These are phyloP conservation scores for Moricandia arvensis DNA, from an alignment of 345 rosid species.

Conservation along the genomic window DNA sequence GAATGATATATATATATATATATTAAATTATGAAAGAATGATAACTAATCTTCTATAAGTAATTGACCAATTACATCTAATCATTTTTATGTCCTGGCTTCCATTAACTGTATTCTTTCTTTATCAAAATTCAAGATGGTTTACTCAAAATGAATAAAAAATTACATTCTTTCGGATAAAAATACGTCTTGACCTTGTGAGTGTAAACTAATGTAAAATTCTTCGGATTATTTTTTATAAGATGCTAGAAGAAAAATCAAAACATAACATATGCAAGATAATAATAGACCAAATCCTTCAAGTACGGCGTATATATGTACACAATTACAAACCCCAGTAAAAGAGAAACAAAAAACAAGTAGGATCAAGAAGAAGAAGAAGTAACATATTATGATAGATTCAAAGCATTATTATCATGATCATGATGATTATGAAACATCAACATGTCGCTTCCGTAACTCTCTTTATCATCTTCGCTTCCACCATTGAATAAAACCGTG, in stretches of 20 bases:
- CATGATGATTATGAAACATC: slow-evolving; percentile 30
- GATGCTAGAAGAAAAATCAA: not conserved
- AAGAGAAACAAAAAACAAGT: not conserved
- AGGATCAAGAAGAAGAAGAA: not conserved
- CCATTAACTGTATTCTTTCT: slow-evolving; percentile 15
- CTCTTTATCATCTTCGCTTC: slow-evolving; percentile 39
- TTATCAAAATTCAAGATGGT: slow-evolving; percentile 8
- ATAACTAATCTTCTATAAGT: not conserved
- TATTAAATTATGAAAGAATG: not conserved
- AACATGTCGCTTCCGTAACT: slow-evolving; percentile 36
- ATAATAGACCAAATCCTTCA: not conserved
- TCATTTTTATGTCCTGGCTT: not conserved
- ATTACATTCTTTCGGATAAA: not conserved
- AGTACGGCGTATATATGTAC: not conserved
- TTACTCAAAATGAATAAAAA: not conserved
- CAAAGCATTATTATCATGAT: not conserved
- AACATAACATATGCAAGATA: not conserved
- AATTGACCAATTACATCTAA: not conserved
- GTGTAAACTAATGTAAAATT: not conserved
- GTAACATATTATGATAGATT: not conserved
- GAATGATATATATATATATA: not conserved
- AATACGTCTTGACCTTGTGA: not conserved
- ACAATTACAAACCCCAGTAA: not conserved
- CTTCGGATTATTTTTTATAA: not conserved
- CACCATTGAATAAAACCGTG: slow-evolving; percentile 27